Base-by-base conservation (phyloP, 495 filamentous ascomycete species). In the Cercophora scortea region DNA sequence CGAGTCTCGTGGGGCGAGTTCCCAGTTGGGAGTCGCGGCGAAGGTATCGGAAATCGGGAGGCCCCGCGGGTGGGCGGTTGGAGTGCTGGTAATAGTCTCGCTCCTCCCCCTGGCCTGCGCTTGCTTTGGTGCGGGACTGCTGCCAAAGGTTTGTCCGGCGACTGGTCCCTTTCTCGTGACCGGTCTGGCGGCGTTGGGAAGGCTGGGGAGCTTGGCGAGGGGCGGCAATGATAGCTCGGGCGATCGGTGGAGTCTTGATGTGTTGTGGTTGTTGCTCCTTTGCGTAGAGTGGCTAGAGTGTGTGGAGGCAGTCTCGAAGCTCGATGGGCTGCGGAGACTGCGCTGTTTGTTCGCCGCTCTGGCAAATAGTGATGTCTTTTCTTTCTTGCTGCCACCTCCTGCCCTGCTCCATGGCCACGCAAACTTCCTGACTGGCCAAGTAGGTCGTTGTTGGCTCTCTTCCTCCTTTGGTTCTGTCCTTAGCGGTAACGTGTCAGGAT, bases 361-460 rank as follows among this genome's bases (percentile, higher is more conserved):
- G 1, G 44, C 40, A 2, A 64, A 35, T 17, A 48, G 17, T 4
- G 45, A 25, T 16, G 34, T 49, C 1, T 49, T 42, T 5, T 50
- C 41, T 25, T 41, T 52, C 10, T 17, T 44, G 10, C 32, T 45
- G 15, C 25, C 25, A 25, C 25, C 2, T 25, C n/a, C 38, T 0
- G 38, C 52, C 25, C 54, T 59, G 44, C 58, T 42, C 63, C 63
- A 62, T 11, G 57, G 57, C 63, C 63, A 66, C 0, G 58, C 51
- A 17, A 60, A 50, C 12, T 56, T 64, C 8, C 53, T 50, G 4
- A 9, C 16, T 4, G 46, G 19, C n/a, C 45, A 18, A 13, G 44
- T 40, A 11, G 49, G 52, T 16, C 56, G 61, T 9, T 55, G 42
- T 9, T 58, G 47, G 1, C 35, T 48, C 4, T 52, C 15, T 13